These are phyloP conservation scores for Chalaropsis ovoidea DNA, from an alignment of 2,329 filamentous ascomycete species.

Conservation along the genomic window DNA sequence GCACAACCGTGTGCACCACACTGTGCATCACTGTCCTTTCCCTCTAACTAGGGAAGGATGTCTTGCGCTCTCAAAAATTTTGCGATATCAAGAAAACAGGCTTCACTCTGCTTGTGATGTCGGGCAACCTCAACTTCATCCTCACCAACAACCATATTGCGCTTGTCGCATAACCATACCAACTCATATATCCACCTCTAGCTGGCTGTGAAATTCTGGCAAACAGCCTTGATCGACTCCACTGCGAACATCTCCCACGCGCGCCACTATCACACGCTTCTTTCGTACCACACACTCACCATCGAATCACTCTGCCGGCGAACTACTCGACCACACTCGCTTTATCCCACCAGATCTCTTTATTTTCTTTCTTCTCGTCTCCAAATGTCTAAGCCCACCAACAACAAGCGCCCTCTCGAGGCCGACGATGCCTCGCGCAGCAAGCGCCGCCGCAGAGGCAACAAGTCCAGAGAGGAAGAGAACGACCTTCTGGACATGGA, in stretches of 20 bases:
- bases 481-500: constrained; percentile 55
- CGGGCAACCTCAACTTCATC: neutral
- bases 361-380: neutral
- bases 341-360: neutral
- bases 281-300: neutral
- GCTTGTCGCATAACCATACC: constrained; percentile 2
- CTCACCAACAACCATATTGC: neutral
- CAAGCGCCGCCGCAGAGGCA: constrained; percentile 42
- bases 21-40: neutral
- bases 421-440: constrained; percentile 18
- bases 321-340: neutral
- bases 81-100: constrained; percentile 15
- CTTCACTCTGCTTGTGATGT: neutral
- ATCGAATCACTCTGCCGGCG: neutral
- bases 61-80: constrained; percentile 23
- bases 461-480: constrained; percentile 47
- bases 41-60: neutral
- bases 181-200: neutral
- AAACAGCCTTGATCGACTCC: too few relatives aligned
- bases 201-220: too few relatives aligned
- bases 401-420: constrained; percentile 46
- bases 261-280: constrained; percentile 1
- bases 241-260: neutral
- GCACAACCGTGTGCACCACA: neutral
- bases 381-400: constrained; percentile 37